These are phyloP conservation scores for Annona cherimola DNA, from an alignment of 164 flowering plant genomes.

Conservation along the genomic window DNA sequence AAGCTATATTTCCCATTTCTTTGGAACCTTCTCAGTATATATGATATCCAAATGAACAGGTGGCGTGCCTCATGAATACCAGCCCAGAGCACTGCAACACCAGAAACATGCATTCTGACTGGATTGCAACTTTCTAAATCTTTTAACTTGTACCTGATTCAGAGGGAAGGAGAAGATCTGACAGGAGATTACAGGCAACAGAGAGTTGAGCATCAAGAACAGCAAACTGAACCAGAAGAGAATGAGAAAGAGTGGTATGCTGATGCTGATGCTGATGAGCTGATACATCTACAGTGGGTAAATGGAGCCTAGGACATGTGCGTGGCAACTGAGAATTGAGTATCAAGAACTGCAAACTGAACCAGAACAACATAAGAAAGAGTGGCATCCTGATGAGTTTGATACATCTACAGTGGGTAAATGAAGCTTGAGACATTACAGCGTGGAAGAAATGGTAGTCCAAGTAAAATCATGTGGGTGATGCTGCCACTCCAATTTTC, in stretches of 20 bases:
- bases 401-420: constrained; percentile 42
- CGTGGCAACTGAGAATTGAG: constrained; percentile 1
- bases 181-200: constrained; percentile 27
- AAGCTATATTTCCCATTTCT: no score
- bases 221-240: constrained; percentile 38
- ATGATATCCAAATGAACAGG: no score
- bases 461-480: no score
- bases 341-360: constrained; percentile 25
- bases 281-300: constrained; percentile 43
- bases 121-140: constrained; percentile 1
- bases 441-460: no score
- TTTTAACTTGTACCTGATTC: constrained; percentile 8
- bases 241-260: constrained; percentile 33
- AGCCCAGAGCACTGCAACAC: no score
- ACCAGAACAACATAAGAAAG: constrained; percentile 38
- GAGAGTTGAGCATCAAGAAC: not conserved
- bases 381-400: constrained; percentile 40
- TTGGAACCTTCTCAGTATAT: no score
- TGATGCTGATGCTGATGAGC: constrained; percentile 41
- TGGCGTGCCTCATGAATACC: no score
- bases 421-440: constrained; percentile 52
- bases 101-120: not conserved
- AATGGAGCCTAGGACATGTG: constrained; percentile 66
- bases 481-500: no score
- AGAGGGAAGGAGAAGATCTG: constrained; percentile 31